Evolutionary conservation across 192 early-diverging fungal genomes (phyloP), one percentile per base, ranked within the genome.

Genomic region (Gamsiella multidivaricata): DNA sequence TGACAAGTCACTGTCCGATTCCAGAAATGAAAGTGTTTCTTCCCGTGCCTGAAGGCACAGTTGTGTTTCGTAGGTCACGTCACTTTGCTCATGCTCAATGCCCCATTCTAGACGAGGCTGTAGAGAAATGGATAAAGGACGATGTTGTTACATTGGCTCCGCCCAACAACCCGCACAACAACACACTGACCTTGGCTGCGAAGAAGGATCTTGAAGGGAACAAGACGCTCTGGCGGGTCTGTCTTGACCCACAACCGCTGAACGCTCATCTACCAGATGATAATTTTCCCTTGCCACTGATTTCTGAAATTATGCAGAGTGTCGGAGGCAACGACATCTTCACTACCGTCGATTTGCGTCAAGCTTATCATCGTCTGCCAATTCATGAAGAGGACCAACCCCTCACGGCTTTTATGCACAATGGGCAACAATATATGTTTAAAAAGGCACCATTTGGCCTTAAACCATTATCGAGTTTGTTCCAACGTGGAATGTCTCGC

Each of bases 231-330:
- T 58, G 15, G 6, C 56, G 56, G 15, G 56, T 55, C 7, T 58
- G 56, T 26, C 56, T 58, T 28, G 56, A 58, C 20, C 56, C 56
- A 22, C 34, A 39, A 37, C 56, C 56, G 22, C 23, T 58, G 9
- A 58, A 58, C 23, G 56, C 56, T 26, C 17, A 42, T 22, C 25
- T 58, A 26, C 56, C 56, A 2, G 56, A 58, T 43, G 56, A 58
- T 23, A 58, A 58, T 9, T 58, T 58, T 22, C 56, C 34, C 25
- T 18, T 58, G 2, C 56, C 56, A 9, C 37, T 58, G 10, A 58
- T 58, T 20, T 58, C 41, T 3, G 56, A 58, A 28, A 42, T 58
- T 20, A 58, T 52, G 37, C 36, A 64, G 17, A 50, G 42, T 7
- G 56, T 32, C 17, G 47, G 15, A 11, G 61, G 50, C 12, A 5